Base-by-base conservation (phyloP, 2,329 filamentous ascomycete species). In the Pleoardoris graminearum region DNA sequence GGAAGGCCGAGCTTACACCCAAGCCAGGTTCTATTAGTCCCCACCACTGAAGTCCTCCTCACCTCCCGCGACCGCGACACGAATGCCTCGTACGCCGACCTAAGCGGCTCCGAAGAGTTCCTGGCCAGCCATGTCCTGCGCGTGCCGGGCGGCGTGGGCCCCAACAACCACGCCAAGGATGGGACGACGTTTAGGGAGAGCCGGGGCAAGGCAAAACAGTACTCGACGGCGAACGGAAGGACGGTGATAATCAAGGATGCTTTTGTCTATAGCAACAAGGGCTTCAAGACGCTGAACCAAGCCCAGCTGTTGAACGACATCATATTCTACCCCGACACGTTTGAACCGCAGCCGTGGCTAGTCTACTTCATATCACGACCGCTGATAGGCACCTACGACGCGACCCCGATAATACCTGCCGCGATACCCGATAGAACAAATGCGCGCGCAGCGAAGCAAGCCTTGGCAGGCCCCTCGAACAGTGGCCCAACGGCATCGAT, bases 111-210 rank as follows among this genome's bases (percentile, higher is more conserved):
- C 51, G 94, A 99, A 73, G 94, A 99, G 66, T 97, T 99, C 73
- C 83, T 99, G 52, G 91, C 87, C 58, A 97, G 94, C 79, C 94
- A 99, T 88, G 91, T 97, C 52, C 81, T 99, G 69, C 90, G 92
- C 65, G 86, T 97, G 62, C 87, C 90, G 36, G 77, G 76, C 36
- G 75, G 71, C 45, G 68, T 79, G 36, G 72, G 74, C 42, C 79
- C 79, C 21, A 74, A 75, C 47, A 69, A 72, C 50, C 74, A 76
- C 38, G 73, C 74, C 54, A 82, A 82, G 61, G 82, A 84, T 59
- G 77, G 76, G 16, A 69, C 71, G 10, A 78, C 71, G 57, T 79
- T 95, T 65, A 87, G 93, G 57, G 94, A 99, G 76, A 88, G 85
- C 70, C 87, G 91, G 73, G 89, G 89, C 59, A 97, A 97, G 80